Percentiles rank a stretch among this genome's conserved stretches.
phyloP scores from a whole-genome alignment of 805 yeast genomes.

The Limtongia smithiae region DNA sequence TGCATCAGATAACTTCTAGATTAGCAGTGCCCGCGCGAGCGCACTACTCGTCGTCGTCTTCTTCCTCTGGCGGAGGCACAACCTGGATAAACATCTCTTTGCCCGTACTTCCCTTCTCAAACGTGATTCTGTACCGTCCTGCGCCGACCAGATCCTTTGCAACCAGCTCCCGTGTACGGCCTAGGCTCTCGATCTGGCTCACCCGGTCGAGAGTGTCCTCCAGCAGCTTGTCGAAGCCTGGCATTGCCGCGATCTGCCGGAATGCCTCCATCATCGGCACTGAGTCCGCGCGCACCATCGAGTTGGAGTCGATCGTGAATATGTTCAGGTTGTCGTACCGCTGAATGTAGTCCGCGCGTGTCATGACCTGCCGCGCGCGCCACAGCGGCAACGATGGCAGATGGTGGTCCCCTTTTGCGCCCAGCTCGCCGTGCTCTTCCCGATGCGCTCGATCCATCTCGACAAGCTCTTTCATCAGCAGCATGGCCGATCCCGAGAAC shows the following conservation, averaged over 20 bases:
- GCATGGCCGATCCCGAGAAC: conserved; percentile 71
- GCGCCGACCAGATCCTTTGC: conserved; percentile 57
- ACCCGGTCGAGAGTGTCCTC: conserved; percentile 66
- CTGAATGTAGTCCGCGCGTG: conserved; percentile 76
- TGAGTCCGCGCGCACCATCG: conserved; percentile 71
- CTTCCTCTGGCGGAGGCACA: conserved; percentile 10
- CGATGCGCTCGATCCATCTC: conserved; percentile 53
- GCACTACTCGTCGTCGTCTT: background rate
- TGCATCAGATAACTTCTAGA: too few relatives aligned
- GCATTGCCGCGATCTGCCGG: conserved; percentile 67
- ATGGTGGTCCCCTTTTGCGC: conserved; percentile 43
- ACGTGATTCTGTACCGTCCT: conserved; percentile 11
- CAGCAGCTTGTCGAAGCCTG: conserved; percentile 64
- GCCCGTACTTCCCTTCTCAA: conserved; percentile 9
- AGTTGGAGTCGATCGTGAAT: conserved; percentile 71
- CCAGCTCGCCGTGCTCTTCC: conserved; percentile 32
- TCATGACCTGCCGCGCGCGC: conserved; percentile 83
- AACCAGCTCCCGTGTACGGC: conserved; percentile 72
- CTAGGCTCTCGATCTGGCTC: conserved; percentile 69
- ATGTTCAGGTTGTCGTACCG: conserved; percentile 70
- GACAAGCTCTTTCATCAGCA: conserved; percentile 65
- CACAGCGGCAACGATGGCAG: conserved; percentile 75
- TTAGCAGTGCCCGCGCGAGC: too few relatives aligned
- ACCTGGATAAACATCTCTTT: conserved; percentile 1
- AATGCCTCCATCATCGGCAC: conserved; percentile 90